A percentile compares a stretch with the other conserved stretches of the same genome.
Conservation (phyloP, 2,329 filamentous ascomycete genomes). For the Fusarium coicis region DNA sequence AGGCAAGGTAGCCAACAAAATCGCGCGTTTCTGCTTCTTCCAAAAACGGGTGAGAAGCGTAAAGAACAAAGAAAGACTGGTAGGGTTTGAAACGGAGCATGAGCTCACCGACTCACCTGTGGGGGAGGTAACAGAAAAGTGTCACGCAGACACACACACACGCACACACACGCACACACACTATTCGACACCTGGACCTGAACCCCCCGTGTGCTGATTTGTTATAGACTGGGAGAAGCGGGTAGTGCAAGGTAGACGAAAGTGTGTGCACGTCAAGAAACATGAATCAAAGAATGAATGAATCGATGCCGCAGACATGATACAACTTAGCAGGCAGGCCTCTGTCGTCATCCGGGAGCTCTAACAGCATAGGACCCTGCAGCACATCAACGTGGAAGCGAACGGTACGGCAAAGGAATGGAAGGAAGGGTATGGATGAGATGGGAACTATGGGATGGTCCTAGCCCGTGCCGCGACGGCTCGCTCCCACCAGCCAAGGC, state of each 20-base stretch:
- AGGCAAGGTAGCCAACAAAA: slow-evolving; percentile 10
- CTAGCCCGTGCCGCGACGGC: slow-evolving; percentile 33
- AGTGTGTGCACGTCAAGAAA: background rate
- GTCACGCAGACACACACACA: slow-evolving; percentile 8
- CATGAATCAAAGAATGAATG: slow-evolving; percentile 5
- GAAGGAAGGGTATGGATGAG: slow-evolving; percentile 2
- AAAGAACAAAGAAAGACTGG: slow-evolving; percentile 14
- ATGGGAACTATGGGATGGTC: slow-evolving; percentile 23
- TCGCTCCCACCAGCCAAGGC: slow-evolving; percentile 24
- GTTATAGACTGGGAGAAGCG: background rate
- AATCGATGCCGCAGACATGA: slow-evolving; percentile 9
- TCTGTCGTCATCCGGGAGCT: slow-evolving; percentile 13
- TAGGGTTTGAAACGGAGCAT: slow-evolving; percentile 15
- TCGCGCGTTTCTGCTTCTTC: slow-evolving; percentile 15
- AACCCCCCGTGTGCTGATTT: background rate
- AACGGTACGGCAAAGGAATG: slow-evolving; percentile 14
- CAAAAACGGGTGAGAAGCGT: background rate
- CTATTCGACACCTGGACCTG: slow-evolving; percentile 2
- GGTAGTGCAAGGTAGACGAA: background rate
- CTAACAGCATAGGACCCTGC: slow-evolving; percentile 26
- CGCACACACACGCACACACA: background rate
- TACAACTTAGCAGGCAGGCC: background rate
- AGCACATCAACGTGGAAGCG: slow-evolving; percentile 32
- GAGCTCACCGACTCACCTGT: slow-evolving; percentile 26
- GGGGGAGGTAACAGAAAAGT: slow-evolving; percentile 18